Evolutionary conservation across 2,329 filamentous ascomycete species (phyloP).

Genomic region (Zasmidium angulare): DNA sequence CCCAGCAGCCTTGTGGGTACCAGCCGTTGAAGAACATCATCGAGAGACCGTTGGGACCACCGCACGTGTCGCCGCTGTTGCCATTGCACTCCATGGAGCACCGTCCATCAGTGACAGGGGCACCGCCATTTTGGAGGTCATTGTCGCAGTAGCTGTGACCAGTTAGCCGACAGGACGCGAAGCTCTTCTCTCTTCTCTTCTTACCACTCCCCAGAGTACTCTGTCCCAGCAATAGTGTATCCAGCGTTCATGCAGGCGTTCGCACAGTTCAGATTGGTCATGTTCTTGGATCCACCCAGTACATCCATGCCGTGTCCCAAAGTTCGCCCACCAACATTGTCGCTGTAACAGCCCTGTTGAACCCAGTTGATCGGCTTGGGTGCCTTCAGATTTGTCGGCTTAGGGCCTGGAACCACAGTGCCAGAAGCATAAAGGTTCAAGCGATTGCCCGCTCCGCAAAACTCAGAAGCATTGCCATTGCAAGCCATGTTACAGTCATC

Average conservation of each 20-base stretch:
- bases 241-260: slow-evolving; percentile 14
- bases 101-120: slow-evolving; percentile 20
- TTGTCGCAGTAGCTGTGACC: slow-evolving; percentile 24
- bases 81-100: slow-evolving; percentile 32
- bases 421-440: slow-evolving; percentile 27
- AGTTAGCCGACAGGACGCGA: not conserved
- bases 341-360: slow-evolving; percentile 26
- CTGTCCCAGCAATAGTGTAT: slow-evolving; percentile 25
- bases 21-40: slow-evolving; percentile 26
- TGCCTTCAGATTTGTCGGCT: slow-evolving; percentile 18
- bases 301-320: slow-evolving; percentile 18
- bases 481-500: slow-evolving; percentile 32
- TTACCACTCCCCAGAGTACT: slow-evolving; percentile 19
- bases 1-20: slow-evolving; percentile 30
- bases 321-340: slow-evolving; percentile 21
- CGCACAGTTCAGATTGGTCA: slow-evolving; percentile 25
- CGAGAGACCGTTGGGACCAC: slow-evolving; percentile 24
- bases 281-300: slow-evolving; percentile 16
- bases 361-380: slow-evolving; percentile 26
- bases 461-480: slow-evolving; percentile 30
- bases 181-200: not conserved
- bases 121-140: slow-evolving; percentile 21
- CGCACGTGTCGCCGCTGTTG: slow-evolving; percentile 29
- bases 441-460: slow-evolving; percentile 31
- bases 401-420: slow-evolving; percentile 17